A percentile compares a stretch with the other conserved stretches of the same genome.
These are phyloP conservation scores for Dactylellina leptospora DNA, from an alignment of 2,329 filamentous ascomycete genomes.

Conservation along the genomic window DNA sequence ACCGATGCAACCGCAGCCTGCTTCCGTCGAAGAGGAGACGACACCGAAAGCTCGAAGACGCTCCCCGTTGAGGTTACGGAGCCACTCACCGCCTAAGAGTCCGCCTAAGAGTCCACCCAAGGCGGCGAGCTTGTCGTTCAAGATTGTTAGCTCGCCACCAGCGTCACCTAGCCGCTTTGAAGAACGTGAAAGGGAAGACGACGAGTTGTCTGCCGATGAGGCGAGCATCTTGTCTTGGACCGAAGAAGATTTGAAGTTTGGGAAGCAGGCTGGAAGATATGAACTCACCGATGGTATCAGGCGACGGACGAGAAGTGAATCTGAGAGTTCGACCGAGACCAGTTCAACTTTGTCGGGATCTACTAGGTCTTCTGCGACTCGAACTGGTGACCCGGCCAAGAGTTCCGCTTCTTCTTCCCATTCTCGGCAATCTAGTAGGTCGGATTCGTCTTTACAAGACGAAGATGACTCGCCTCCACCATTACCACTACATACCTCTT, in stretches of 20 bases:
- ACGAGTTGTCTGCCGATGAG: conserved; percentile 38
- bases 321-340: conserved; percentile 45
- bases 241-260: conserved; percentile 39
- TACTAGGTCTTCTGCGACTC: conserved; percentile 31
- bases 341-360: conserved; percentile 26
- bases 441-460: conserved; percentile 14
- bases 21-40: conserved; percentile 29
- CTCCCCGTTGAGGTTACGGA: conserved; percentile 27
- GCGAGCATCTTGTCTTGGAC: conserved; percentile 45
- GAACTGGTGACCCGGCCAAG: conserved; percentile 18
- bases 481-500: conserved; percentile 55
- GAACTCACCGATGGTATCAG: conserved; percentile 17
- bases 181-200: conserved; percentile 15
- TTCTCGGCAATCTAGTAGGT: conserved; percentile 19
- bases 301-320: conserved; percentile 38
- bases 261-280: conserved; percentile 30
- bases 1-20: conserved; percentile 38
- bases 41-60: conserved; percentile 53
- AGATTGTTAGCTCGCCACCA: conserved; percentile 37
- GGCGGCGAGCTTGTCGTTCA: conserved; percentile 39
- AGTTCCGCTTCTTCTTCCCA: conserved; percentile 38
- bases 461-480: conserved; percentile 55
- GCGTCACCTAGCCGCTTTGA: conserved; percentile 17
- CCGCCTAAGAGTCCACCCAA: conserved; percentile 30
- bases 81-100: conserved; percentile 45